Evolutionary conservation across 2,329 filamentous ascomycete species (phyloP).

Genomic region (Graphiopsis chlorocephala): DNA sequence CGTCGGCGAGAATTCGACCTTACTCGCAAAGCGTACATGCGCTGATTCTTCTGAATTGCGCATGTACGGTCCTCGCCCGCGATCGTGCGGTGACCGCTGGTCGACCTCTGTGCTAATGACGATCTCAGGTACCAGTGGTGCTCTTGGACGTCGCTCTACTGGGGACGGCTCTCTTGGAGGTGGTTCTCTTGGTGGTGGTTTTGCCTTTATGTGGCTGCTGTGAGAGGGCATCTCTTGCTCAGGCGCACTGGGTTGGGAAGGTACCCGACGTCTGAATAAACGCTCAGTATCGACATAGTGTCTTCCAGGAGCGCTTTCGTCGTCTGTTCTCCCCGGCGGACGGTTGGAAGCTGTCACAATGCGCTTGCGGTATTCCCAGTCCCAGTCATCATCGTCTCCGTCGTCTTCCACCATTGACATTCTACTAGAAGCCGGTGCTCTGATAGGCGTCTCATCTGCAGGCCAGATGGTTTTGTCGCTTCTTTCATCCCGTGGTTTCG

Average conservation of each 20-base stretch:
- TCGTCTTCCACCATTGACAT: not conserved
- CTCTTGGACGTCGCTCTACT: not conserved
- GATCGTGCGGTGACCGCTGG: not conserved
- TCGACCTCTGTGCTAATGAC: not conserved
- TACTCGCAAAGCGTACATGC: conserved; percentile 33
- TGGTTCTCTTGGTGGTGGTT: not conserved
- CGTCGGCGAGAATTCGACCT: conserved; percentile 33
- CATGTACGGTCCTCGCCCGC: conserved; percentile 14
- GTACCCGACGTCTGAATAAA: not conserved
- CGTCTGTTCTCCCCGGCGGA: not conserved
- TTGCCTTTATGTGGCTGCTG: not conserved
- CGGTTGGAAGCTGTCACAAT: conserved; percentile 3
- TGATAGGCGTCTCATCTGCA: not conserved
- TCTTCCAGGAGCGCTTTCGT: not conserved
- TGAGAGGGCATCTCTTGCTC: not conserved
- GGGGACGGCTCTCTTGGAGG: not conserved
- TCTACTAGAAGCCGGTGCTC: conserved; percentile 9
- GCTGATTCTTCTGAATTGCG: conserved; percentile 21
- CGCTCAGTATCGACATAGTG: conserved; percentile 9
- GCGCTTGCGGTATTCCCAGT: conserved; percentile 14
- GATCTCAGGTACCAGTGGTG: not conserved
- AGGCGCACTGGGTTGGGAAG: not conserved
- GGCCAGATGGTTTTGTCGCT: conserved; percentile 11
- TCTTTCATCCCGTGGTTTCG: not conserved
- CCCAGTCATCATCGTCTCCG: conserved; percentile 8